These are phyloP conservation scores for Hanseniaspora nectarophila DNA, from an alignment of 805 yeast species.

Conservation along the genomic window DNA sequence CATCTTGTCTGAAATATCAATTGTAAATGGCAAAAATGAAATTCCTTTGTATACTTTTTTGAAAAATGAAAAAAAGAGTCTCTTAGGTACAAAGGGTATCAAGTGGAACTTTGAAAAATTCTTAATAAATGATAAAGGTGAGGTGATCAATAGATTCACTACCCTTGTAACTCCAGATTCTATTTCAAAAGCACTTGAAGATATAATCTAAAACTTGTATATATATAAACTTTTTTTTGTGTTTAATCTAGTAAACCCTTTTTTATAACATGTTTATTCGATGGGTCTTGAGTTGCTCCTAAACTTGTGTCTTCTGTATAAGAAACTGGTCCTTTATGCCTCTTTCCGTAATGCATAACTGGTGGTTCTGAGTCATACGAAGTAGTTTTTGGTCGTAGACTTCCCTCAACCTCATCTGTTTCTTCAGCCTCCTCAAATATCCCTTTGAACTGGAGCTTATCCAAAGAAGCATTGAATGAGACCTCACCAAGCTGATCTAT, in stretches of 20 bases:
- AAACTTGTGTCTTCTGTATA: conserved; percentile 6
- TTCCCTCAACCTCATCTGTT: not conserved
- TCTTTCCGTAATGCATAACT: conserved; percentile 3
- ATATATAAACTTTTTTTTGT: no score
- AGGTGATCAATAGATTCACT: conserved; percentile 43
- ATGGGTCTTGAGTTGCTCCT: conserved; percentile 4
- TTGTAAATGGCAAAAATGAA: conserved; percentile 63
- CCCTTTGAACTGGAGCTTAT: not conserved
- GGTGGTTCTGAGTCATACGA: conserved; percentile 9
- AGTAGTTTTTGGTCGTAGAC: not conserved
- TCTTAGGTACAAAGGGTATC: conserved; percentile 56
- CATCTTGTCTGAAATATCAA: conserved; percentile 64
- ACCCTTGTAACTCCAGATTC: conserved; percentile 47
- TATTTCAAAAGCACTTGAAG: conserved; percentile 28
- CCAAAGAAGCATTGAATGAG: not conserved
- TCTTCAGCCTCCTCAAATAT: conserved; percentile 8
- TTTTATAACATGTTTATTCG: not conserved
- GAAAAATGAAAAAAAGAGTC: conserved; percentile 49
- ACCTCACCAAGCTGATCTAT: not conserved
- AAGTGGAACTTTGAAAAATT: conserved; percentile 77
- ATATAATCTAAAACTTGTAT: conserved; percentile 34
- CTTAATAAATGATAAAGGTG: conserved; percentile 44
- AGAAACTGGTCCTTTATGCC: not conserved
- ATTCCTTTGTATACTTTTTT: conserved; percentile 60
- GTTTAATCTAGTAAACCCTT: conserved; percentile 9